Percentiles rank a stretch among this genome's conserved stretches.
phyloP scores from a whole-genome alignment of 345 rosid species.

The Lumnitzera littorea region DNA sequence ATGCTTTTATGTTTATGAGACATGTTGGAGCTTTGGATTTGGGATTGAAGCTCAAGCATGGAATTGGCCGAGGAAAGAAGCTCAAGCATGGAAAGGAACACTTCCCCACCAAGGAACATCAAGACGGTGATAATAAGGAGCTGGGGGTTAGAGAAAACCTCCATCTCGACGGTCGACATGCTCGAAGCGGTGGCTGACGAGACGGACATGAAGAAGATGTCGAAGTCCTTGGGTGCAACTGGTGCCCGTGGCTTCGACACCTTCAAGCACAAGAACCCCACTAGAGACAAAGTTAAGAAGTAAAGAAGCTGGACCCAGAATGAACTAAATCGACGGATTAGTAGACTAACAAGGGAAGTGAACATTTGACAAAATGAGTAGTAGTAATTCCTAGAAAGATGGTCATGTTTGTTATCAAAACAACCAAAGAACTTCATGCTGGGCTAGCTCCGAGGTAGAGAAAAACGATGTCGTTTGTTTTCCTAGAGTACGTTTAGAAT shows the following conservation, averaged over 20 bases:
- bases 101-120: constrained; percentile 44
- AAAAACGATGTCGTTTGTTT: too few species aligned
- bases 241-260: constrained; percentile 26
- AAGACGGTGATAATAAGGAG: constrained; percentile 42
- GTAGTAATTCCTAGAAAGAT: too few species aligned
- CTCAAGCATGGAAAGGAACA: constrained; percentile 31
- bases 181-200: constrained; percentile 58
- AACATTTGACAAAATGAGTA: too few species aligned
- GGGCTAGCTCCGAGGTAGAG: too few species aligned
- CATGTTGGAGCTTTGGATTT: too few species aligned
- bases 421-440: too few species aligned
- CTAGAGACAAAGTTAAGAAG: constrained; percentile 20
- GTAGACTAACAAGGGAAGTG: constrained; percentile 6
- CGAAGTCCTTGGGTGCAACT: constrained; percentile 19
- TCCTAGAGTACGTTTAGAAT: too few species aligned
- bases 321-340: constrained; percentile 12
- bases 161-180: constrained; percentile 73
- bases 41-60: constrained; percentile 21
- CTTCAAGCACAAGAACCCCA: constrained; percentile 23
- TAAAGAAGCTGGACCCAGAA: constrained; percentile 35
- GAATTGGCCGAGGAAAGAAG: constrained; percentile 15
- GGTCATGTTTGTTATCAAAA: too few species aligned
- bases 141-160: constrained; percentile 55
- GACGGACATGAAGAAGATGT: constrained; percentile 61
- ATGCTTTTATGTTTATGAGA: too few species aligned